These are phyloP conservation scores for Erodium trifolium DNA, from an alignment of 441 rosid genomes.

Conservation along the genomic window DNA sequence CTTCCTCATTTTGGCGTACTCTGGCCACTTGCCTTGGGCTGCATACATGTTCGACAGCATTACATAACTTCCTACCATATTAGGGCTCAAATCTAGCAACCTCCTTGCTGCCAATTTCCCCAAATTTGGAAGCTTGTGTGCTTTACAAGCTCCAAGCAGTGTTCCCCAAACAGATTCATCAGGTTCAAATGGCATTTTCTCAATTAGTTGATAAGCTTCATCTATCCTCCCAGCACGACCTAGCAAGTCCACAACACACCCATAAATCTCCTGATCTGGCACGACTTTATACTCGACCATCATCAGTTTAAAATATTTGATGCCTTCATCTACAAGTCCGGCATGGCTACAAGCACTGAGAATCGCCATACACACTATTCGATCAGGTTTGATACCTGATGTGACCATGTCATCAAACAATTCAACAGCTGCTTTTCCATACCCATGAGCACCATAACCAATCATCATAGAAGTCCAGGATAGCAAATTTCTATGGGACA, in stretches of 20 bases:
- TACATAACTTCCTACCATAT: slow-evolving; percentile 54
- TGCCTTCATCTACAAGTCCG: slow-evolving; percentile 73
- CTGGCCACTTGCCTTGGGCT: slow-evolving; percentile 69
- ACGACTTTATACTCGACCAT: slow-evolving; percentile 33
- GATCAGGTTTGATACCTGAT: slow-evolving; percentile 63
- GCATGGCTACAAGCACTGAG: slow-evolving; percentile 84
- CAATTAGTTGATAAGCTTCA: slow-evolving; percentile 66
- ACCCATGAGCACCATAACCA: slow-evolving; percentile 83
- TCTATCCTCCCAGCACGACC: slow-evolving; percentile 77
- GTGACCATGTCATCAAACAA: slow-evolving; percentile 72
- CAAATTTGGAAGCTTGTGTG: slow-evolving; percentile 38
- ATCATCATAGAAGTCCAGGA: slow-evolving; percentile 98
- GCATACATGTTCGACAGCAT: slow-evolving; percentile 68
- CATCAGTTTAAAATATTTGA: slow-evolving; percentile 59
- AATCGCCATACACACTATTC: slow-evolving; percentile 73
- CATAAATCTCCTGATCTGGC: slow-evolving; percentile 59
- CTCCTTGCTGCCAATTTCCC: slow-evolving; percentile 61
- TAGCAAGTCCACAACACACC: slow-evolving; percentile 80
- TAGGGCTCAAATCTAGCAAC: slow-evolving; percentile 52
- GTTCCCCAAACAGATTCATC: slow-evolving; percentile 82
- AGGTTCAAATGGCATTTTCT: slow-evolving; percentile 60
- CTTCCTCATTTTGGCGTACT: slow-evolving; percentile 61
- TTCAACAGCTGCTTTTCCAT: slow-evolving; percentile 55
- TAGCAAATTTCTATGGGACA: slow-evolving; percentile 43
- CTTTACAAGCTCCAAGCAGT: slow-evolving; percentile 74